Evolutionary conservation across 2,329 filamentous ascomycete genomes (phyloP).

Genomic region (Fusarium caatingaense): DNA sequence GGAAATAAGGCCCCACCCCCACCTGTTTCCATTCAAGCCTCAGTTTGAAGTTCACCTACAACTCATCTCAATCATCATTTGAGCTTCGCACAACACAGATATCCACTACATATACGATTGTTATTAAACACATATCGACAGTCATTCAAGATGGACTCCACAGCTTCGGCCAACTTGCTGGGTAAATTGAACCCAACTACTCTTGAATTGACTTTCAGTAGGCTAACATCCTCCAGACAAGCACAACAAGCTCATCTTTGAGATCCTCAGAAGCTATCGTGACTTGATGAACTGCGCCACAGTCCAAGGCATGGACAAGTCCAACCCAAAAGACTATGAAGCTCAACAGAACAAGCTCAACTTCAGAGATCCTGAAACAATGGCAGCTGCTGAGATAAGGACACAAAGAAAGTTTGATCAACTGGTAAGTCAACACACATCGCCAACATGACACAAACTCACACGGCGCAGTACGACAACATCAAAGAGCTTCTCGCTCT

Average conservation of each 20-base stretch:
- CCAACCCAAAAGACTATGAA: constrained; percentile 53
- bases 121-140: accelerated
- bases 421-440: constrained; percentile 46
- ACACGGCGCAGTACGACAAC: constrained; percentile 51
- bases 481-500: constrained; percentile 59
- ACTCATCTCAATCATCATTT: constrained; percentile 7
- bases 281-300: constrained; percentile 58
- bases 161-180: constrained; percentile 51
- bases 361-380: constrained; percentile 55
- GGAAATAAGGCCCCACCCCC: constrained; percentile 39
- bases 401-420: constrained; percentile 61
- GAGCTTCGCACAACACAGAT: background rate
- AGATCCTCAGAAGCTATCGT: constrained; percentile 58
- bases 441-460: background rate
- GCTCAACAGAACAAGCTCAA: constrained; percentile 52
- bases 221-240: constrained; percentile 49
- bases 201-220: background rate
- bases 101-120: background rate
- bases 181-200: constrained; percentile 42
- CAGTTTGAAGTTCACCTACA: constrained; percentile 27
- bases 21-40: constrained; percentile 23
- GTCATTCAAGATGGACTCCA: constrained; percentile 48
- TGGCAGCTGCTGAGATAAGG: constrained; percentile 57
- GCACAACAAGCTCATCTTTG: constrained; percentile 59
- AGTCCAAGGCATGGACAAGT: constrained; percentile 55